These are phyloP conservation scores for Erythrobasidium yunnanense DNA, from an alignment of 768 basidiomycete species.

Conservation along the genomic window DNA sequence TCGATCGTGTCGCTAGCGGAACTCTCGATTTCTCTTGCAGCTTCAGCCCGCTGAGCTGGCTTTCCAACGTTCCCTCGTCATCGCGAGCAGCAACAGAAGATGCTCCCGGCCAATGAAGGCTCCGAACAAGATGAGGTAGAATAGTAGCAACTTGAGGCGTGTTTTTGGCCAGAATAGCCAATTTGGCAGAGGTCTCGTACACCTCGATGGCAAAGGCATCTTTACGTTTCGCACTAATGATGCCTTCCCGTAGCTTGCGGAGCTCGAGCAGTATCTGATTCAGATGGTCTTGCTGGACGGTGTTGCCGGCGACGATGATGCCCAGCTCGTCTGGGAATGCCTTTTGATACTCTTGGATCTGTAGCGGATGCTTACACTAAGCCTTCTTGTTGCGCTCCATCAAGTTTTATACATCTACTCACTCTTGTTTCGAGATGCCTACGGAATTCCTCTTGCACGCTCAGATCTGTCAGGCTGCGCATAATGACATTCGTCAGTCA, in stretches of 20 bases:
- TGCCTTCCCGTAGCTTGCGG: conserved; percentile 27
- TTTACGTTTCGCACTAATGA: conserved; percentile 11
- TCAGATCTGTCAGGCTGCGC: conserved; percentile 12
- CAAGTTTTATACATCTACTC: neutral
- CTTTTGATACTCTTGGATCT: conserved; percentile 4
- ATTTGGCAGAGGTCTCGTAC: conserved; percentile 22
- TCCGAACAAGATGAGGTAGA: conserved; percentile 20
- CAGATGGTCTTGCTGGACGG: conserved; percentile 2
- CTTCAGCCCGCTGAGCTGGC: too few relatives aligned
- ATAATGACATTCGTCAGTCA: neutral
- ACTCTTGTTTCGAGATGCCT: conserved; percentile 3
- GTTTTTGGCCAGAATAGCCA: conserved; percentile 23
- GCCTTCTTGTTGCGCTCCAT: neutral
- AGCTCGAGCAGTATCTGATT: conserved; percentile 10
- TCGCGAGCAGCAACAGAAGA: neutral
- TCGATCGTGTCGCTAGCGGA: neutral
- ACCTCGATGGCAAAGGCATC: conserved; percentile 28
- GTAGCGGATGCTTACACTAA: neutral
- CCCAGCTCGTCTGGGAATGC: conserved; percentile 21
- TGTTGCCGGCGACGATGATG: neutral
- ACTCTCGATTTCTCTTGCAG: neutral
- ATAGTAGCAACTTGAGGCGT: conserved; percentile 22
- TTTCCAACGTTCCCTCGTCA: too few relatives aligned
- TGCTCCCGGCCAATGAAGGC: neutral
- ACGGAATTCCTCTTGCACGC: neutral